Conservation (phyloP, 2,329 filamentous ascomycete genomes). For the Bertia moriformis region DNA sequence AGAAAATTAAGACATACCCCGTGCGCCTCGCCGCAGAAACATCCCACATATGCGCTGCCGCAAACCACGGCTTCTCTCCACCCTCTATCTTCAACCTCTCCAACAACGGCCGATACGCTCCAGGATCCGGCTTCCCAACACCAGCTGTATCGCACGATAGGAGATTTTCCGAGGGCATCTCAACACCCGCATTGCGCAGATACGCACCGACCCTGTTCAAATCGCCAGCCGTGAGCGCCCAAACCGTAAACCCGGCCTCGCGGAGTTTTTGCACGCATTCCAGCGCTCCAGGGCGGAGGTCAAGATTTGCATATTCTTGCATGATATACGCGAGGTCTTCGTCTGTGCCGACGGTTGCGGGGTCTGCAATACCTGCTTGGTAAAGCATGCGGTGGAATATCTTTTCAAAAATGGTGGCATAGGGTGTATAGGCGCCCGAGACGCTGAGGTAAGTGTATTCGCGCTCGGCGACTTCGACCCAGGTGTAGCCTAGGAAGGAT, state of each 20-base stretch:
- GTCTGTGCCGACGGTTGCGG: conserved; percentile 22
- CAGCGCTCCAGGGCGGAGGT: conserved; percentile 20
- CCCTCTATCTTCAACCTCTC: conserved; percentile 21
- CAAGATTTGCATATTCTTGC: conserved; percentile 18
- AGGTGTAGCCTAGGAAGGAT: conserved; percentile 26
- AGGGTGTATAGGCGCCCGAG: conserved; percentile 24
- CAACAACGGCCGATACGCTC: conserved; percentile 27
- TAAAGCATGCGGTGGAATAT: conserved; percentile 32
- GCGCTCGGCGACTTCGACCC: conserved; percentile 28
- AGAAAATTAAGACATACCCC: conserved; percentile 16
- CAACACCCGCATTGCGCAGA: conserved; percentile 28
- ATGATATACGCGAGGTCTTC: conserved; percentile 24
- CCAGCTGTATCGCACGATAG: conserved; percentile 31
- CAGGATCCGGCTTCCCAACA: conserved; percentile 32
- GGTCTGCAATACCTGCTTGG: conserved; percentile 25
- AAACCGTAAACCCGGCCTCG: conserved; percentile 31
- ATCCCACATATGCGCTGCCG: conserved; percentile 46
- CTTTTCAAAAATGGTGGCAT: conserved; percentile 22
- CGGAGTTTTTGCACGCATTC: conserved; percentile 26
- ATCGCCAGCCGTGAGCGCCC: conserved; percentile 37
- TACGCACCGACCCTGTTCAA: conserved; percentile 31
- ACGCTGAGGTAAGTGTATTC: conserved; percentile 33
- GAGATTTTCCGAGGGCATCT: conserved; percentile 33
- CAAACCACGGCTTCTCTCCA: conserved; percentile 29
- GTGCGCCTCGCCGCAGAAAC: conserved; percentile 31